Evolutionary conservation across 352 stramenopile species (phyloP), one percentile per base, ranked within the genome.

Genomic region (Globisporangium splendens): DNA sequence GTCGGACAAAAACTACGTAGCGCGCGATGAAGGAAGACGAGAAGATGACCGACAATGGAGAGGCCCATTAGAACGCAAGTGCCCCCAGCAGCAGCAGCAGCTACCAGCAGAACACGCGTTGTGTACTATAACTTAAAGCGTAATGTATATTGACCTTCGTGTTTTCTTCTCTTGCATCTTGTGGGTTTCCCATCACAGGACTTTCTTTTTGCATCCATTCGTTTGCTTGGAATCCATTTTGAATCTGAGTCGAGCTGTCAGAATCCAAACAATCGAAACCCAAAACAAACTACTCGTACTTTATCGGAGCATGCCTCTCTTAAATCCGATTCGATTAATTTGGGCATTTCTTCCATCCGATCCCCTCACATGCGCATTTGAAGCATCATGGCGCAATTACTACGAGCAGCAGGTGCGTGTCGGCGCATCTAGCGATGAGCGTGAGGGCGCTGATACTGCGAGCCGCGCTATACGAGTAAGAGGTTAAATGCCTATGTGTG

Each of bases 311-410:
- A 11, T 8, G 5, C 5, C 7, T 10, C 28, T 0, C 1, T 35
- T 35, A 35, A 35, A 11, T 35, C 28, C 28, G 28, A 35, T 35
- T 35, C 3, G 7, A 4, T 35, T 35, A 35, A 35, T 35, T 35
- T 35, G 28, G 28, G 28, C 7, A 10, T 35, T 35, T 35, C 7
- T 8, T 8, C 28, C 28, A n/a, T 35, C 28, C 24, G n/a, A n/a
- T n/a, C n/a, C 24, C 7, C 24, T 31, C 24, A 31, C 28, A 35
- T 35, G 28, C 28, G 1, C 7, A 10, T 35, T 35, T 6, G 10
- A 31, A n/a, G 31, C n/a, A 18, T 13, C 12, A 83, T 83, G 74
- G 69, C 74, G 41, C 69, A 83, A 43, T 51, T 83, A 22, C 69
- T 83, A 11, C 74, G 74, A 4, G 74, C 74, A 14, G 74, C 74